Evolutionary conservation across 164 flowering plant genomes (phyloP).

Genomic region (Cinnamomum micranthum): DNA sequence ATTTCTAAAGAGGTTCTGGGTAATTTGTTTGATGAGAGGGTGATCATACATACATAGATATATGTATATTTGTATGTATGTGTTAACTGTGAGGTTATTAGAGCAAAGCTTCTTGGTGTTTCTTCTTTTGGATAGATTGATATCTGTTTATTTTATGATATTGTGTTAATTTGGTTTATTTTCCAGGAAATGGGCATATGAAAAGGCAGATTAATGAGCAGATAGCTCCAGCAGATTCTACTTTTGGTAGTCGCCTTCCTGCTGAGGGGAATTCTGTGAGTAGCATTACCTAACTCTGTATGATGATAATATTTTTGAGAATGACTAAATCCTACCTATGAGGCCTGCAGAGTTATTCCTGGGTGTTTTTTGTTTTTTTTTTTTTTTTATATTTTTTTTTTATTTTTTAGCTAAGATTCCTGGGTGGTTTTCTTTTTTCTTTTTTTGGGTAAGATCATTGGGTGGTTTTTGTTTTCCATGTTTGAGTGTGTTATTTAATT

Average conservation of each 20-base stretch:
- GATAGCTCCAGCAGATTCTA: not conserved
- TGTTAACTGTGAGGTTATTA: not conserved
- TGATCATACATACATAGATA: not conserved
- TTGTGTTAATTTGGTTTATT: not conserved
- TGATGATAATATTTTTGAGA: not conserved
- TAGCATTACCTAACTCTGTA: not conserved
- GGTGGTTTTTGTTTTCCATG: too few species aligned
- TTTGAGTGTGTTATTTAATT: too few species aligned
- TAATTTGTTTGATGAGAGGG: not conserved
- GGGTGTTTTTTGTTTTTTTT: too few species aligned
- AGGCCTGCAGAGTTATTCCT: too few species aligned
- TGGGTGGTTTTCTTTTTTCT: too few species aligned
- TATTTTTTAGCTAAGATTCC: too few species aligned
- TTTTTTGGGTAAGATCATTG: too few species aligned
- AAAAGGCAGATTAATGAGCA: not conserved
- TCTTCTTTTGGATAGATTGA: not conserved
- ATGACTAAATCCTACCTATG: not conserved
- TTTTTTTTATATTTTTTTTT: too few species aligned
- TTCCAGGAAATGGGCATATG: conserved; percentile 5
- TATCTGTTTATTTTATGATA: not conserved
- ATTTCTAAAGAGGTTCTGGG: not conserved
- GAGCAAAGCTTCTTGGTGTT: not conserved
- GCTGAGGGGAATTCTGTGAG: conserved; percentile 4
- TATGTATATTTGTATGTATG: too few species aligned
- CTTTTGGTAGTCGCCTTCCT: not conserved